These are phyloP conservation scores for Fraxinus platypoda DNA, from an alignment of 305 asterid species.

Conservation along the genomic window DNA sequence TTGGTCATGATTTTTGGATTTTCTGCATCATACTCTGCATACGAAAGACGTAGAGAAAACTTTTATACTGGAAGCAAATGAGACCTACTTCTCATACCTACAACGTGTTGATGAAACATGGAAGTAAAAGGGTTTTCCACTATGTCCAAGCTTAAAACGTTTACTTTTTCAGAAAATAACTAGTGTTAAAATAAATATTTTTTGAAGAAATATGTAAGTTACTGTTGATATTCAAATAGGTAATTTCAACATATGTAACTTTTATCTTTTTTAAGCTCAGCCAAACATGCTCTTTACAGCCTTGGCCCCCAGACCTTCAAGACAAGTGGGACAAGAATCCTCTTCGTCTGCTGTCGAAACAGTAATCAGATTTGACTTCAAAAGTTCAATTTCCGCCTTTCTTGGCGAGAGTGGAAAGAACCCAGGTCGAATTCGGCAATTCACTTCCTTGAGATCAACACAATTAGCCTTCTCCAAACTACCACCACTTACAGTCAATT, in stretches of 20 bases:
- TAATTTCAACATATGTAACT: not conserved
- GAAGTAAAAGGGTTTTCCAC: not conserved
- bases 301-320: constrained; percentile 54
- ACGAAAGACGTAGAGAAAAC: constrained; percentile 6
- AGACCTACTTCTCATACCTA: not conserved
- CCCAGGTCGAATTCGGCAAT: constrained; percentile 34
- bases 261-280: not conserved
- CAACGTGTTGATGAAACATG: not conserved
- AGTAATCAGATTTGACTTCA: constrained; percentile 34
- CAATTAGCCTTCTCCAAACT: constrained; percentile 18
- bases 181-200: not conserved
- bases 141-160: not conserved
- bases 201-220: not conserved
- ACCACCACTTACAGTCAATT: constrained; percentile 24
- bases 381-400: constrained; percentile 37
- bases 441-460: constrained; percentile 37
- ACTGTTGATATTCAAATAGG: not conserved
- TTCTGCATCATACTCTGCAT: constrained; percentile 65
- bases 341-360: constrained; percentile 43
- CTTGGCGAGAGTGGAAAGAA: constrained; percentile 38
- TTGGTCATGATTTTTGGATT: constrained; percentile 72
- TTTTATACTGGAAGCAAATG: not conserved
- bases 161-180: not conserved
- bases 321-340: constrained; percentile 83
- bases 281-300: not conserved